Percentiles rank a stretch among this genome's conserved stretches.
These are phyloP conservation scores for Ilyonectria robusta DNA, from an alignment of 2,329 filamentous ascomycete species.

Conservation along the genomic window DNA sequence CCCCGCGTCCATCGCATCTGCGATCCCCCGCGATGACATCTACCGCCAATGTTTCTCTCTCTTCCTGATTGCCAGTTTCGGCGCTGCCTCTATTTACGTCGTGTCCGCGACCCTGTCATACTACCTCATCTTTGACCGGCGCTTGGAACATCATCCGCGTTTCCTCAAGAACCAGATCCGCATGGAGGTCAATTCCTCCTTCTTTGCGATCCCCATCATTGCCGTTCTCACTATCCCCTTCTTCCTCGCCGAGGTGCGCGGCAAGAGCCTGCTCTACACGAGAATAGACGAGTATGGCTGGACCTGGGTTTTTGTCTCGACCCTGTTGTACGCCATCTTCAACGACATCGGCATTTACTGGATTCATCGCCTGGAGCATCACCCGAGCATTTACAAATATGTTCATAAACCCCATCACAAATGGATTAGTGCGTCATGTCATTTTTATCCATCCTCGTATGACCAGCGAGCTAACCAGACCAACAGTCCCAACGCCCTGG, in stretches of 20 bases:
- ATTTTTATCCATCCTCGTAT: neutral
- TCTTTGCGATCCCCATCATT: slow-evolving; percentile 60
- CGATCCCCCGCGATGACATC: slow-evolving; percentile 58
- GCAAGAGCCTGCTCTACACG: slow-evolving; percentile 59
- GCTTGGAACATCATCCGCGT: slow-evolving; percentile 62
- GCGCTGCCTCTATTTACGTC: slow-evolving; percentile 69
- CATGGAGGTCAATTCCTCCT: slow-evolving; percentile 60
- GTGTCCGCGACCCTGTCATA: slow-evolving; percentile 80
- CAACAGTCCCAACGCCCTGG: slow-evolving; percentile 61
- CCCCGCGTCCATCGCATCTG: slow-evolving; percentile 45
- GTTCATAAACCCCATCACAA: slow-evolving; percentile 65
- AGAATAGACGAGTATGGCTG: slow-evolving; percentile 56
- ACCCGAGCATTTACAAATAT: slow-evolving; percentile 62
- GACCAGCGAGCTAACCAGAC: slow-evolving; percentile 13
- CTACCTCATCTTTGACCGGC: slow-evolving; percentile 71
- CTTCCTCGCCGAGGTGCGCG: slow-evolving; percentile 64
- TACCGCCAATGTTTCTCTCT: slow-evolving; percentile 57
- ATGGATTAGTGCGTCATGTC: slow-evolving; percentile 58
- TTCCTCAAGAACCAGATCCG: slow-evolving; percentile 64
- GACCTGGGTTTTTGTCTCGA: slow-evolving; percentile 56
- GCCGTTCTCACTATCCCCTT: slow-evolving; percentile 61
- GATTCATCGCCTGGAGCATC: slow-evolving; percentile 63
- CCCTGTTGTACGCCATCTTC: slow-evolving; percentile 60
- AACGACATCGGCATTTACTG: slow-evolving; percentile 64
- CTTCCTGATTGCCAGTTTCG: slow-evolving; percentile 56